phyloP scores from a whole-genome alignment of 768 basidiomycete species.

The Tubosaeta sp. region DNA sequence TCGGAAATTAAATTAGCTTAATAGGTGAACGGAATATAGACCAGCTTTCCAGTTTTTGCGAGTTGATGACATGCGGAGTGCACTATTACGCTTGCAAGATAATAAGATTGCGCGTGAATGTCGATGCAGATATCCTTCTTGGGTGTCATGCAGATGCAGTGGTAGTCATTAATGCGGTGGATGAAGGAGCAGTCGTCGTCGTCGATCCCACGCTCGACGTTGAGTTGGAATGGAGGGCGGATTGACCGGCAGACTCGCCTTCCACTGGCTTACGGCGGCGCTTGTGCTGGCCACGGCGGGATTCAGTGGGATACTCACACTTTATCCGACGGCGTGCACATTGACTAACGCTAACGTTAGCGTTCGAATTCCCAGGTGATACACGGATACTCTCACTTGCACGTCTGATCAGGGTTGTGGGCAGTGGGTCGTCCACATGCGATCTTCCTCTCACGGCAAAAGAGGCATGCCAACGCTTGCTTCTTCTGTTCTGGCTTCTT shows the following conservation, averaged over 20 bases:
- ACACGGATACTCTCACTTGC: conserved; percentile 39
- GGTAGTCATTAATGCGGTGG: conserved; percentile 20
- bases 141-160: conserved; percentile 18
- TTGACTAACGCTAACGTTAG: conserved; percentile 34
- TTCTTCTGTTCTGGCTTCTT: conserved; percentile 40
- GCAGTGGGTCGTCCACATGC: conserved; percentile 43
- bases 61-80: conserved; percentile 9
- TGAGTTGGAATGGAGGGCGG: conserved; percentile 19
- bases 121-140: conserved; percentile 3
- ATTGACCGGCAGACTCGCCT: conserved; percentile 20
- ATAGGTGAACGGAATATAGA: conserved; percentile 18
- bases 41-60: conserved; percentile 16
- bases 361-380: conserved; percentile 7
- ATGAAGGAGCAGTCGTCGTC: conserved; percentile 9
- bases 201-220: conserved; percentile 14
- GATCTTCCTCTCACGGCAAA: conserved; percentile 49
- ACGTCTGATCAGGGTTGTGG: conserved; percentile 35
- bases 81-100: conserved; percentile 8
- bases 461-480: conserved; percentile 44
- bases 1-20: conserved; percentile 24
- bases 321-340: conserved; percentile 43
- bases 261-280: conserved; percentile 31
- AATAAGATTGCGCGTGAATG: conserved; percentile 3
- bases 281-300: conserved; percentile 45
- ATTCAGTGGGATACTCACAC: conserved; percentile 49